Evolutionary conservation across 2,329 filamentous ascomycete species (phyloP), one percentile per base, ranked within the genome.

Genomic region (Tolypocladium inflatum): DNA sequence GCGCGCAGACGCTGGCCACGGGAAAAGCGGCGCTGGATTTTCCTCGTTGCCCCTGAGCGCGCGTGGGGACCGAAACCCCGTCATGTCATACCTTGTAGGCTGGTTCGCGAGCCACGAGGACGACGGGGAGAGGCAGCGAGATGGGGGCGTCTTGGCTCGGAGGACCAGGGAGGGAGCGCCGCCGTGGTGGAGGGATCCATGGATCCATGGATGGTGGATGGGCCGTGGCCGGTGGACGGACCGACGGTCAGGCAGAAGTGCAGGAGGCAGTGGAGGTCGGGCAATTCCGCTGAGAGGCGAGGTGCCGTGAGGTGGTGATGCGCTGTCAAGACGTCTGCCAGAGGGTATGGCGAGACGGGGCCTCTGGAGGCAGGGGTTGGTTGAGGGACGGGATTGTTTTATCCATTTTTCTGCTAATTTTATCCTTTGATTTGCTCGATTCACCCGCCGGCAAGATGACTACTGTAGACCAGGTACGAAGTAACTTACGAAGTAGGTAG

Each of bases 251-350:
- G 59, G 62, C 63, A 61, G 55, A 52, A 51, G 54, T 60, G 60
- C 61, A 62, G 57, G 23, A 23, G 48, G 63, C 65, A 68, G 62
- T 64, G 64, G 56, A 58, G 62, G 65, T 66, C 66, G 65, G 66
- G 63, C 62, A 63, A 61, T 64, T 19, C 15, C 48, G 30, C 38
- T 11, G 54, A 42, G 45, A 41, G 53, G 58, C 37, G 56, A 50
- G 54, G 17, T 23, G 57, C 56, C 4, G 56, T 38, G 55, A 42
- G 42, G 55, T 57, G 72, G 69, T 76, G 76, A 79, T 80, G 76
- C 73, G 78, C 79, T 80, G 78, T 79, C 78, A 80, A 72, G 66
- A 68, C 65, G 63, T 67, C 61, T 61, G 63, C 71, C 68, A 73
- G 62, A 71, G 60, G 59, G 71, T 67, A 61, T 54, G 55, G 65